Conservation (phyloP, 1,284 basidiomycete genomes). For the Cystobasidium pallidum region DNA sequence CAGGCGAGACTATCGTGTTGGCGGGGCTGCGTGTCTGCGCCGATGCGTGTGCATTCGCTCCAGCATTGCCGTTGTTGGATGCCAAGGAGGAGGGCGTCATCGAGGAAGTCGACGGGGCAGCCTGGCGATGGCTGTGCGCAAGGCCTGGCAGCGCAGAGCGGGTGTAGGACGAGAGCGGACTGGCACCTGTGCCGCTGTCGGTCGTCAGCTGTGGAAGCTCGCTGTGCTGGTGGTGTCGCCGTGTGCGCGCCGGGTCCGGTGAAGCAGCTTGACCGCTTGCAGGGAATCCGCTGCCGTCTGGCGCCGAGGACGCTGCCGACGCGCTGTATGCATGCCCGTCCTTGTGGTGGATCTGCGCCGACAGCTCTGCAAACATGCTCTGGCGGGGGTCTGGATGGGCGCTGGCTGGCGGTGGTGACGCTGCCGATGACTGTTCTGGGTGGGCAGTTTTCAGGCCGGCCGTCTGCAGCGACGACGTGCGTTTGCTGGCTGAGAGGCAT, state of each 20-base stretch:
- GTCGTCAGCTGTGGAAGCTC: neutral
- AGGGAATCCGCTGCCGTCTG: too few species aligned
- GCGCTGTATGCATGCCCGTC: neutral
- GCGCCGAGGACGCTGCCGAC: neutral
- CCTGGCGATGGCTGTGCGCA: neutral
- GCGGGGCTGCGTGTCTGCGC: constrained; percentile 10
- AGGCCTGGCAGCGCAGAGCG: neutral
- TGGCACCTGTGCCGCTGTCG: neutral
- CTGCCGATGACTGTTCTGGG: neutral
- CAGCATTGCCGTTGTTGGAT: constrained; percentile 1
- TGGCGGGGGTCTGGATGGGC: neutral
- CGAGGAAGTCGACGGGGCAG: neutral
- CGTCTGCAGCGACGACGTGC: neutral
- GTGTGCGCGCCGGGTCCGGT: neutral
- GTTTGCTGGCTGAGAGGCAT: too few species aligned
- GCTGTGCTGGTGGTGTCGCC: neutral
- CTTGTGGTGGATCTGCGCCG: neutral
- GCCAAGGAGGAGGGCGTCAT: neutral
- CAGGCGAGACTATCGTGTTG: constrained; percentile 22
- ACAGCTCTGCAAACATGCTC: constrained; percentile 2
- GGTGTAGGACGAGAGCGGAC: neutral
- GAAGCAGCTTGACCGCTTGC: neutral
- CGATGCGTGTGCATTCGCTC: constrained; percentile 1
- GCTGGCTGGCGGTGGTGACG: neutral
- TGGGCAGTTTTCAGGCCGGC: neutral